Percentiles rank a stretch among this genome's conserved stretches.
phyloP scores from a whole-genome alignment of 192 early-diverging fungal genomes.

The Backusella macrospora region DNA sequence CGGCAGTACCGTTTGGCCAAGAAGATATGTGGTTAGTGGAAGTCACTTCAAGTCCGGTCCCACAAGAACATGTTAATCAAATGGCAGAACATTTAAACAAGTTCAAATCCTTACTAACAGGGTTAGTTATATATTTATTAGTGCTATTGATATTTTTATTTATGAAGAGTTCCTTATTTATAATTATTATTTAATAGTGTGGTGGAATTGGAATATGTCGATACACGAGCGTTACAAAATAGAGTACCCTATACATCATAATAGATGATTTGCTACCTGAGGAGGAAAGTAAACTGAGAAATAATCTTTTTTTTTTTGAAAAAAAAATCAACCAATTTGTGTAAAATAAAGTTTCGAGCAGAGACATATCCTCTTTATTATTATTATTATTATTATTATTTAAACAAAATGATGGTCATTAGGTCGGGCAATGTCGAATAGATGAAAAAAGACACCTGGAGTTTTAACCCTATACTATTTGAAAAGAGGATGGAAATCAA shows the following conservation, averaged over 20 bases:
- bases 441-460: no score
- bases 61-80: conserved; percentile 57
- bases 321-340: background rate
- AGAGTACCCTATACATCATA: conserved; percentile 34
- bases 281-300: background rate
- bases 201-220: conserved; percentile 43
- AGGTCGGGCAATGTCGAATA: no score
- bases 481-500: no score
- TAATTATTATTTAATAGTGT: conserved; percentile 22
- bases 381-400: no score
- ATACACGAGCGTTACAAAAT: conserved; percentile 43
- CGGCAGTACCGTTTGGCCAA: conserved; percentile 46
- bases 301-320: background rate
- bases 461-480: no score
- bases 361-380: no score
- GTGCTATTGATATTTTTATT: background rate
- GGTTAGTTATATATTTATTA: conserved; percentile 29
- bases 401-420: no score
- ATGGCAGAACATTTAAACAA: conserved; percentile 55
- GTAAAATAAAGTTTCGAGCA: no score
- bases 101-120: conserved; percentile 43
- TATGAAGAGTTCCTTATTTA: background rate
- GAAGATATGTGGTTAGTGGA: conserved; percentile 65
- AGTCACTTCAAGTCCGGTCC: conserved; percentile 51
- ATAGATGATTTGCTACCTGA: background rate